Evolutionary conservation across 2,329 filamentous ascomycete genomes (phyloP).

Genomic region (Calonectria leucothoes): DNA sequence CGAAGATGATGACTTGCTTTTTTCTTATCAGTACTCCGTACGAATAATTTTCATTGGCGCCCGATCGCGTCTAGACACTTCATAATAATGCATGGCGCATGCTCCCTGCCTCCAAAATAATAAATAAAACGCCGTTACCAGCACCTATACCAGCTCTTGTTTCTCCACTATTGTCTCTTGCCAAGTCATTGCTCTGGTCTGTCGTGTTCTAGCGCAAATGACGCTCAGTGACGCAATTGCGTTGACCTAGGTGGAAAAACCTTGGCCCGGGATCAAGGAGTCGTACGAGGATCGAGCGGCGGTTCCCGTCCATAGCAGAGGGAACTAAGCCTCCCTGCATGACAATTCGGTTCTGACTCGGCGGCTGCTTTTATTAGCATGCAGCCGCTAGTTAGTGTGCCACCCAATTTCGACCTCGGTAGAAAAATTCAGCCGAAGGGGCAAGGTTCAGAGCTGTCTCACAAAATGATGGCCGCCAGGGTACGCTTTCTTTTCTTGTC

Average conservation of each 20-base stretch:
- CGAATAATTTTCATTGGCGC: no score
- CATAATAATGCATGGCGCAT: not conserved
- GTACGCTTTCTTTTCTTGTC: not conserved
- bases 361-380: not conserved
- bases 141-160: not conserved
- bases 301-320: not conserved
- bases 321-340: not conserved
- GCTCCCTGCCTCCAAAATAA: not conserved
- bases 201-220: not conserved
- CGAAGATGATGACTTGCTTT: no score
- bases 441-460: not conserved
- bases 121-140: not conserved
- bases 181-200: not conserved
- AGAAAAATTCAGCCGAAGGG: slow-evolving; percentile 3
- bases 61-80: no score
- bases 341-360: not conserved
- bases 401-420: slow-evolving; percentile 9
- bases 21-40: no score
- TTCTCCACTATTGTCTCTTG: not conserved
- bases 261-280: not conserved
- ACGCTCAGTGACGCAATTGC: slow-evolving; percentile 3
- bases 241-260: slow-evolving; percentile 16
- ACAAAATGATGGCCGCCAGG: not conserved
- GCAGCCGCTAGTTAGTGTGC: not conserved
- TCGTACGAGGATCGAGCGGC: not conserved